A percentile compares a stretch with the other conserved stretches of the same genome.
These are phyloP conservation scores for Mucor sp. DNA, from an alignment of 371 early-diverging fungal genomes.

Conservation along the genomic window DNA sequence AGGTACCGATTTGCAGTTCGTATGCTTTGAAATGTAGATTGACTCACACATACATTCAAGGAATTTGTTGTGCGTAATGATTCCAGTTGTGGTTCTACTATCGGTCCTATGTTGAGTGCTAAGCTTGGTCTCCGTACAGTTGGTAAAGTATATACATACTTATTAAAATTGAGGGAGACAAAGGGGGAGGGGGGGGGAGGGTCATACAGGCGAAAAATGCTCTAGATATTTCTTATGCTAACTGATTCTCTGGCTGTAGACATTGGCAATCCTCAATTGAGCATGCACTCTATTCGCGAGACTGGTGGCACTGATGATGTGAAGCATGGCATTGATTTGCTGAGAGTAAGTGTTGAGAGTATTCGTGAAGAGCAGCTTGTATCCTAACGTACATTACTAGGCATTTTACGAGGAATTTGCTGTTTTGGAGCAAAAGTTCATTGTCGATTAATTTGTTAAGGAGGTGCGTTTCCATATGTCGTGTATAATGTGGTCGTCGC, in stretches of 20 bases:
- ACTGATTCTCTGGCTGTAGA: conserved; percentile 43
- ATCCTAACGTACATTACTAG: conserved; percentile 18
- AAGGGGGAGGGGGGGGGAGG: neutral
- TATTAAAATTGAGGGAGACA: neutral
- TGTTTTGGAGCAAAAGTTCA: conserved; percentile 53
- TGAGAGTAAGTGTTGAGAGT: conserved; percentile 47
- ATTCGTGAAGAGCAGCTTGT: neutral
- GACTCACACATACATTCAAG: conserved; percentile 2
- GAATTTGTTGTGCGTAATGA: conserved; percentile 95
- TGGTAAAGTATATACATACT: conserved; percentile 46
- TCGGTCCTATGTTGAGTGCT: conserved; percentile 92
- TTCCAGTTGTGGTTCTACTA: conserved; percentile 91
- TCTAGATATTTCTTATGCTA: neutral
- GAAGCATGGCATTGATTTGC: conserved; percentile 74
- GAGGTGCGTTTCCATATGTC: neutral
- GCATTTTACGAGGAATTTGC: conserved; percentile 68
- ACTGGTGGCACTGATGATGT: conserved; percentile 88
- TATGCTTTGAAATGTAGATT: neutral
- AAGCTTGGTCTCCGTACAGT: conserved; percentile 91
- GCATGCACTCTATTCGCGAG: conserved; percentile 96
- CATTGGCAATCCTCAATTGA: conserved; percentile 91
- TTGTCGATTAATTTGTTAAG: conserved; percentile 49
- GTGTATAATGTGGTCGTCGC: neutral
- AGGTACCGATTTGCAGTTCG: conserved; percentile 31
- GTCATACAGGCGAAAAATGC: neutral